Evolutionary conservation across 2,329 filamentous ascomycete genomes (phyloP).

Genomic region (Cladosporium halotolerans): DNA sequence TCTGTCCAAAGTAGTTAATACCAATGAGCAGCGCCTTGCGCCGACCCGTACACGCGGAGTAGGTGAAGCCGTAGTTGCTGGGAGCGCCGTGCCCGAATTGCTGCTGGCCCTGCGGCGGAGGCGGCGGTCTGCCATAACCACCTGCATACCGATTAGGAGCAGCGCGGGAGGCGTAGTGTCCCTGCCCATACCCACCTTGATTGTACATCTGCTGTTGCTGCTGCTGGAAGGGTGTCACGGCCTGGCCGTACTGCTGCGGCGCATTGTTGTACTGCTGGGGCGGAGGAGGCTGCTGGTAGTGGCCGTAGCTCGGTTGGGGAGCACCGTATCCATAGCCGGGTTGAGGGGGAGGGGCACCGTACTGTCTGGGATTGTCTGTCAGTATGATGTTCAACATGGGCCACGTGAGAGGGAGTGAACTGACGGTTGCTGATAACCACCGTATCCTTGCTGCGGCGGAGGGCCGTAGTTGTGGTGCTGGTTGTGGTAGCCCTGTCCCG

Average conservation of each 20-base stretch:
- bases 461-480: constrained; percentile 14
- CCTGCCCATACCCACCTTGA: neutral
- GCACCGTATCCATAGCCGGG: constrained; percentile 17
- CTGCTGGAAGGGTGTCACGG: constrained; percentile 27
- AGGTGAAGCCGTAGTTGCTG: constrained; percentile 67
- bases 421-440: constrained; percentile 16
- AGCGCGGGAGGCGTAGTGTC: constrained; percentile 48
- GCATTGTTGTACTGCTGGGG: neutral
- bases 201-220: constrained; percentile 13
- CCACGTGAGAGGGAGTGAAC: neutral
- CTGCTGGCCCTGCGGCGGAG: constrained; percentile 27
- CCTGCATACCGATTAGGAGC: constrained; percentile 45
- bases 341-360: constrained; percentile 26
- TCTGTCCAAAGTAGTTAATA: constrained; percentile 94
- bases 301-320: constrained; percentile 12
- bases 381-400: neutral
- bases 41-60: constrained; percentile 82
- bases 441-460: neutral
- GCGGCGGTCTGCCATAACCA: constrained; percentile 21
- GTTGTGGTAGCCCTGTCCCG: constrained; percentile 30
- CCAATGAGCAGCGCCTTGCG: constrained; percentile 87
- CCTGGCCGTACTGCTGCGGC: constrained; percentile 44
- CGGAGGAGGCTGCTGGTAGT: constrained; percentile 29
- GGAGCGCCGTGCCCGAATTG: constrained; percentile 76
- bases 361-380: neutral